Evolutionary conservation across 2,329 filamentous ascomycete species (phyloP), one percentile per base, ranked within the genome.

Genomic region (Diplodia mutila): DNA sequence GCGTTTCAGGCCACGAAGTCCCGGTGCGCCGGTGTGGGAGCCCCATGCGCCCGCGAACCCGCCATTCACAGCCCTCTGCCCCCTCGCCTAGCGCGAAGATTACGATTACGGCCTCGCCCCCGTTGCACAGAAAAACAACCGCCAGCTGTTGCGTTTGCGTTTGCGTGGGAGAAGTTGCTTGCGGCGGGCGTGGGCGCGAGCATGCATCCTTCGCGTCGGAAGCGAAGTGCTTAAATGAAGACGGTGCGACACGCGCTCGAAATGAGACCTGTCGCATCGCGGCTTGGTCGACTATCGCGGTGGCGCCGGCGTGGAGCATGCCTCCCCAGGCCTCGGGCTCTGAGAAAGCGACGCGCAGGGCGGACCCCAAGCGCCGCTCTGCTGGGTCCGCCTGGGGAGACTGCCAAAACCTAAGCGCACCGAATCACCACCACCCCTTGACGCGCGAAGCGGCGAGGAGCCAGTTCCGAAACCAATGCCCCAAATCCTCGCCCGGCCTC

Each of bases 151-250:
- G n/a, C n/a, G n/a, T n/a, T n/a, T n/a, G n/a, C n/a, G n/a, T n/a
- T 9, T 8, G 39, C 39, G 39, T 8, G 39, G 21, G 14, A 6
- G 49, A 25, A 52, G 42, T 16, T n/a, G 16, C 7, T 8, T 4
- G 4, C 42, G n/a, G 42, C 42, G 1, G 54, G 34, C 55, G 39
- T n/a, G 53, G 25, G 55, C 37, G 55, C 55, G 55, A 61, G 55
- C 55, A 61, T 48, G 55, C 55, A 48, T 48, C 55, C 55, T 61
- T 48, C 55, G 55, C 55, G 23, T 61, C 55, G 55, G 54, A 61
- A 61, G 55, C 55, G 55, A 61, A 61, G 55, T 61, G 55, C 55
- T 61, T 61, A 61, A 61, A 61, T 61, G 55, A 61, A 48, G 55
- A 27, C 55, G 39, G 55, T 61, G 39, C 55, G 55, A 61, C 55